These are phyloP conservation scores for Tuber indicum DNA, from an alignment of 495 filamentous ascomycete species.

Conservation along the genomic window DNA sequence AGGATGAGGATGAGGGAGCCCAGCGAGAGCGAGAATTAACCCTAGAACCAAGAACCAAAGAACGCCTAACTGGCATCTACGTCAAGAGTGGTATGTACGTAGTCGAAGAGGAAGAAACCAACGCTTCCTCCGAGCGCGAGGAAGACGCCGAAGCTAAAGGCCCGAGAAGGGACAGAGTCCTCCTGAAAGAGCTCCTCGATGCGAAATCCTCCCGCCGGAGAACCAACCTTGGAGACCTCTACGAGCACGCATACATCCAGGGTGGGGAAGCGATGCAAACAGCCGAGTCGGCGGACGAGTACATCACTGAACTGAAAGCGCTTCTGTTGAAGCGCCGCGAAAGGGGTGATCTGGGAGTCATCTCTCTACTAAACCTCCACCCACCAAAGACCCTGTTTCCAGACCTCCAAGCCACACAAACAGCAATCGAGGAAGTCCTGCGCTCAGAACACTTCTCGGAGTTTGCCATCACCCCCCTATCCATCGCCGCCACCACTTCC, in stretches of 20 bases:
- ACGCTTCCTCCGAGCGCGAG: neutral
- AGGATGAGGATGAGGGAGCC: neutral
- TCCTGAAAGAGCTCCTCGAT: neutral
- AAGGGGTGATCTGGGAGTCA: constrained; percentile 23
- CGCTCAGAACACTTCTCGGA: neutral
- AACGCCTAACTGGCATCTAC: neutral
- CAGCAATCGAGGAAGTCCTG: neutral
- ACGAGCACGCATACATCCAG: constrained; percentile 15
- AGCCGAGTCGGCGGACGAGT: neutral
- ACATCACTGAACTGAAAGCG: neutral
- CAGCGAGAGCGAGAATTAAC: neutral
- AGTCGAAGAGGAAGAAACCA: constrained; percentile 4
- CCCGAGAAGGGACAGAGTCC: neutral
- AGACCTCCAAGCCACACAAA: neutral
- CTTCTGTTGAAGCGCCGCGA: constrained; percentile 6
- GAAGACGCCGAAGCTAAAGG: neutral
- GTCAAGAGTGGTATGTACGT: constrained; percentile 4
- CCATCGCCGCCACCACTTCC: neutral
- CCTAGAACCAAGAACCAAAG: neutral
- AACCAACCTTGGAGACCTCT: constrained; percentile 8
- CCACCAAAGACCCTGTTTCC: neutral
- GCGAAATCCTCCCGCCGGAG: neutral
- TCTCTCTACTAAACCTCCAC: constrained; percentile 26
- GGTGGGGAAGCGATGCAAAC: constrained; percentile 5
- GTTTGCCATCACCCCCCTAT: neutral